Base-by-base conservation (phyloP, 2,329 filamentous ascomycete species). In the Cucurbitaria berberidis region DNA sequence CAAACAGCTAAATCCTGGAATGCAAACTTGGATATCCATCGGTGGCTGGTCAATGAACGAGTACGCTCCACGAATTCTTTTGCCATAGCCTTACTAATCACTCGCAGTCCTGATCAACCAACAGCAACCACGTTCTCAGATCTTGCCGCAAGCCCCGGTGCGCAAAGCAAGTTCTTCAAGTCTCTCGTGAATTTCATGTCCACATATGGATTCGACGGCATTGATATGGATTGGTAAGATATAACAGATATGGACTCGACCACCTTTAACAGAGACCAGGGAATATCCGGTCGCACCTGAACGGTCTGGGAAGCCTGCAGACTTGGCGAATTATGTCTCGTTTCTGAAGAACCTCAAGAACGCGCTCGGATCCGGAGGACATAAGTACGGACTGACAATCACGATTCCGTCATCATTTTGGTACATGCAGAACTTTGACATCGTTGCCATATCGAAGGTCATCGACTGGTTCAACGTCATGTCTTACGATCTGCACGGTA, bases 221-320 rank as follows among this genome's bases (percentile, higher is more conserved):
- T 79, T 2, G 77, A 81, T 45, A 42, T 81, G 8, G 77, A 81
- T 53, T 81, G 77, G 78, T 75, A 74, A 0, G 73, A n/a, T n/a
- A n/a, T n/a, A n/a, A n/a, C n/a, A n/a, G n/a, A n/a, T n/a, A n/a
- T n/a, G n/a, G n/a, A n/a, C n/a, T n/a, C n/a, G n/a, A n/a, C n/a
- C n/a, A n/a, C n/a, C n/a, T n/a, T n/a, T 27, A 62, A 35, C 16
- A 4, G 4, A 15, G 13, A 15, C 16, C 4, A 35, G 32, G 49
- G 49, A 52, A 24, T 52, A 52, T 19, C 49, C 49, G 8, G 58
- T 27, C 1, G 66, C 66, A 0, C 38, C 47, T 2, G 77, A 80
- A 21, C 66, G 77, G 2, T 55, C 55, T 7, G 80, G 79, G 0
- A 53, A 41, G 0, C 29, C 59, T 0, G 70, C 59, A 1, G 78